Evolutionary conservation across 2,329 filamentous ascomycete species (phyloP), one percentile per base, ranked within the genome.

Genomic region (Aspergillus terreus): DNA sequence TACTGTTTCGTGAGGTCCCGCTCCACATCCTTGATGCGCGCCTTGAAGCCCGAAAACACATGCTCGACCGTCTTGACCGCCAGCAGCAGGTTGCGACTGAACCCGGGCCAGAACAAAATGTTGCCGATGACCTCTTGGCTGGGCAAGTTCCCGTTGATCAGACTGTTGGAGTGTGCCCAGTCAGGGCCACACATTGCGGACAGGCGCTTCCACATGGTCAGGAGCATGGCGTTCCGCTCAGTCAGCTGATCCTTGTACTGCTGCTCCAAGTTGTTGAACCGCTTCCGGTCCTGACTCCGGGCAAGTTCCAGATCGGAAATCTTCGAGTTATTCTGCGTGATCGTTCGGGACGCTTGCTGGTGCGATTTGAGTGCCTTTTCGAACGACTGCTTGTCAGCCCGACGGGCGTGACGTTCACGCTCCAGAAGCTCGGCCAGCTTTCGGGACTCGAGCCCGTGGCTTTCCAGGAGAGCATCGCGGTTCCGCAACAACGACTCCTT

Each of bases 1-100:
- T 96, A 97, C 64, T 97, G 92, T 56, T 90, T 89, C 75, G 86
- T 87, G n/a, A 97, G 75, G 54, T 95, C 89, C 45, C 88, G 85
- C 70, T 99, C 94, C n/a, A 96, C 85, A 6, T 80, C 78, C 63
- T 89, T 88, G 65, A 96, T 89, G 53, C 90, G 86, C 36, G 80
- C 78, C 63, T 89, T 87, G 76, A 96, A 95, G 7, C 83, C 82
- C 15, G 82, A 81, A 33, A 97, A 79, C 57, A 95, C 83, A 15
- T 79, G 78, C 75, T 97, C 94, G 50, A 97, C 85, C 2, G 85
- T 89, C 76, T 92, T 95, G 55, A 96, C 82, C 0, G 92, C 92
- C 1, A 86, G 83, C 41, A 96, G 73, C 23, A 99, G 80, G 67
- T 96, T 97, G 70, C 92, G 90, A 65, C 87, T 89, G 73, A 97